Evolutionary conservation across 257 asterid genomes (phyloP), one percentile per base, ranked within the genome.

Genomic region (Ligustrum vulgare): DNA sequence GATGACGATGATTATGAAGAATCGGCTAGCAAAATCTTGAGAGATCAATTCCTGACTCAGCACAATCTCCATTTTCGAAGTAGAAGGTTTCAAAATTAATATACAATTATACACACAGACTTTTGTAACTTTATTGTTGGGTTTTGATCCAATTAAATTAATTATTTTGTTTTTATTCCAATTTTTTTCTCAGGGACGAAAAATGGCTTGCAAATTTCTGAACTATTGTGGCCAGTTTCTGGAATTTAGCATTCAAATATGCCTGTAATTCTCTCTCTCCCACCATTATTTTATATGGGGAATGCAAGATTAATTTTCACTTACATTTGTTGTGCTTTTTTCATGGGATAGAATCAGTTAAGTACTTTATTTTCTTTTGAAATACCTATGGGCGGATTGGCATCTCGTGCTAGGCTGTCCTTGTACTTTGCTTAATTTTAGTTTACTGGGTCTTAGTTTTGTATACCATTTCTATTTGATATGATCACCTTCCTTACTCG

Each of bases 191-290:
- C 90, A 93, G 97, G 96, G 28, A 91, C 89, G 82, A 85, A 82
- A 84, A 84, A 72, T 62, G 93, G 87, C 68, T 83, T 95, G 97
- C 96, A 88, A 78, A 79, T 91, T 82, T 91, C 96, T 75, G 94
- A 81, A 80, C 96, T 4, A 90, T 95, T 75, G 82, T 90, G 89
- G 77, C 96, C 8, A 92, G 97, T 62, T 37, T 94, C 73, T 89
- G 96, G 37, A 93, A 92, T 81, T 80, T 92, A 80, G 97, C 97
- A 78, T 94, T 91, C 85, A 94, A 91, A 87, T 93, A 80, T 75
- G 87, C 96, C 16, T 93, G 98, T 90, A 86, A 75, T 10, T 2
- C 67, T 51, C 67, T 23, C 63, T 54, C 71, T 79, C 31, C 47
- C 65, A 64, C 33, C 79, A n/a, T 58, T 12, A 0, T 16, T 28